Conservation (phyloP, 345 rosid genomes). For the Durio zibethinus region DNA sequence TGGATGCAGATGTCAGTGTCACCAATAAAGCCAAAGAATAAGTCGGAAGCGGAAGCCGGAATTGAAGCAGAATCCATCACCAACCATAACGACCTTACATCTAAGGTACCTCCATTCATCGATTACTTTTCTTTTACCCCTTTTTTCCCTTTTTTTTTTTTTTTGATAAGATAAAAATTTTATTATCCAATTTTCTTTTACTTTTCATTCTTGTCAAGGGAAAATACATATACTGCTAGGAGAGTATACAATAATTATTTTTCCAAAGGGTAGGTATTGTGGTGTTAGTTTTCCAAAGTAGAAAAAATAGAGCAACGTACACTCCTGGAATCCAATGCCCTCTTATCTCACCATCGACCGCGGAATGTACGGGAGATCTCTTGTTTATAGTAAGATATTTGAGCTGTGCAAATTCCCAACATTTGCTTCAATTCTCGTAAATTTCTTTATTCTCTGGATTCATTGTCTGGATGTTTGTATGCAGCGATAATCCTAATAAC, state of each 20-base stretch:
- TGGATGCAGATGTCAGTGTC: conserved; percentile 42
- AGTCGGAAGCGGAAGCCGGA: conserved; percentile 20
- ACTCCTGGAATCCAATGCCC: conserved; percentile 46
- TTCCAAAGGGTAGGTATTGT: background rate
- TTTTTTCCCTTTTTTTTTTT: background rate
- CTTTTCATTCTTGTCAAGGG: background rate
- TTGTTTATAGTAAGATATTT: background rate
- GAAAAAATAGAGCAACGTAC: background rate
- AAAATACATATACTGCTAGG: background rate
- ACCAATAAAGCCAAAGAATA: conserved; percentile 30
- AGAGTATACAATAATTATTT: too few relatives aligned
- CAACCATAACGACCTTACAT: conserved; percentile 25
- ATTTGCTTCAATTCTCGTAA: background rate
- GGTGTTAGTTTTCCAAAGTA: background rate
- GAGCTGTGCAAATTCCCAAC: background rate
- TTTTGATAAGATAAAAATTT: background rate
- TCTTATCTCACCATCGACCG: conserved; percentile 8
- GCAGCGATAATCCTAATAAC: background rate
- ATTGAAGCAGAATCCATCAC: conserved; percentile 36
- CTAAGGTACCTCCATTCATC: conserved; percentile 39
- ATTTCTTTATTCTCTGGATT: background rate
- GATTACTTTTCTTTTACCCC: background rate
- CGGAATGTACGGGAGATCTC: background rate
- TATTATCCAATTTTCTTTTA: background rate
- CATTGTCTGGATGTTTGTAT: background rate